Base-by-base conservation (phyloP, 106 monocot genomes). In the Dendrobium catenatum region DNA sequence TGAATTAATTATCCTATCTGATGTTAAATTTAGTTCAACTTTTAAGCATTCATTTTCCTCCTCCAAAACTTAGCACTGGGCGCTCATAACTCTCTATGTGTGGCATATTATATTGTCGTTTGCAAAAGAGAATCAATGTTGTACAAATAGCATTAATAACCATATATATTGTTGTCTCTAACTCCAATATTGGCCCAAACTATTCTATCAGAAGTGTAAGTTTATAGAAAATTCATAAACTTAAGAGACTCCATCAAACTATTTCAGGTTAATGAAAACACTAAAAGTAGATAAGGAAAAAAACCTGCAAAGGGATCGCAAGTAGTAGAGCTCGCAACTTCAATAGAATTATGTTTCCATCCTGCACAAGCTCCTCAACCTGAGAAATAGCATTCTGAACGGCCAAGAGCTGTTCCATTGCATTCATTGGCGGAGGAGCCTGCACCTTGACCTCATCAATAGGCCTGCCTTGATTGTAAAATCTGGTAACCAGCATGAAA, bases 351-450 rank as follows among this genome's bases (percentile, higher is more conserved):
- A 99, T 90, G 77, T 99, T 99, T 29, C 82, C 88, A 82, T 95
- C 98, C 82, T 91, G 93, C 24, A 95, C 91, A 66, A 95, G 61
- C 86, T 95, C 91, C 75, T 95, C 89, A 26, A 89, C 64, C 80
- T 91, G 83, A 22, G 93, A 99, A 78, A 99, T 93, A 64, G 91
- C 95, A 79, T 85, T 99, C 80, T 99, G 91, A 82, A 99, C 91
- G 78, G 95, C 93, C 68, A 99, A 75, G 56, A 99, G 91, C 80
- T 99, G 95, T 78, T 99, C 95, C 95, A 95, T 84, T 11, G 98
- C 91, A 82, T 85, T 99, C 98, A 95, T 91, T 75, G 93, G 40
- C 22, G 91, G 93, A 42, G 98, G 98, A 49, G 88, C 89, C 77
- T 20, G 76, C 56, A 98, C 95, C 77, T 89, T 89, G 2, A 98